Conservation (phyloP, 2,329 filamentous ascomycete species). For the Sporothrix variecibatus region DNA sequence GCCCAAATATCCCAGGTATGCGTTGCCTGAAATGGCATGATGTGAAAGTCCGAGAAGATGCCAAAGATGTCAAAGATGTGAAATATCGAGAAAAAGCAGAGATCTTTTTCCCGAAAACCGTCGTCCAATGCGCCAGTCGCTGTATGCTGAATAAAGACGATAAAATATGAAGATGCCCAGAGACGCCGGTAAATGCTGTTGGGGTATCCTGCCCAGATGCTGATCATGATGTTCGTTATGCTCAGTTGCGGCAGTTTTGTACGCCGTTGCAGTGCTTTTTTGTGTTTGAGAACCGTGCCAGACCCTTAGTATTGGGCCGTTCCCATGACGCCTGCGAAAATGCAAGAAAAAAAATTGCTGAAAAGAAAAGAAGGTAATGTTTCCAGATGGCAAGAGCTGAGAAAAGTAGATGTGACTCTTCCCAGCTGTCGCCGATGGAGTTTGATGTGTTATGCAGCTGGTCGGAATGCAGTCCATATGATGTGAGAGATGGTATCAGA, state of each 20-base stretch:
- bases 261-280: background rate
- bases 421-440: no score
- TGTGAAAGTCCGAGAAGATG: background rate
- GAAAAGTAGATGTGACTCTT: no score
- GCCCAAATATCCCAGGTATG: background rate
- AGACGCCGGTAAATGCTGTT: background rate
- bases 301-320: background rate
- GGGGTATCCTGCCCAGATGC: background rate
- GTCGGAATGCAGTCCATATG: no score
- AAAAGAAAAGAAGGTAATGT: background rate
- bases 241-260: background rate
- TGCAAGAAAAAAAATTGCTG: background rate
- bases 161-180: background rate
- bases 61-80: no score
- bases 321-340: background rate
- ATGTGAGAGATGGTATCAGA: no score
- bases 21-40: background rate
- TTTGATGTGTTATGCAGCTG: no score
- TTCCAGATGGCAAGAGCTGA: background rate
- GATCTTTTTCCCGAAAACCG: background rate
- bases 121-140: no score
- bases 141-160: no score
- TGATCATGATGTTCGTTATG: background rate
- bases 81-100: background rate
- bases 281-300: background rate